These are phyloP conservation scores for Hyaloscypha variabilis DNA, from an alignment of 495 filamentous ascomycete species.

Conservation along the genomic window DNA sequence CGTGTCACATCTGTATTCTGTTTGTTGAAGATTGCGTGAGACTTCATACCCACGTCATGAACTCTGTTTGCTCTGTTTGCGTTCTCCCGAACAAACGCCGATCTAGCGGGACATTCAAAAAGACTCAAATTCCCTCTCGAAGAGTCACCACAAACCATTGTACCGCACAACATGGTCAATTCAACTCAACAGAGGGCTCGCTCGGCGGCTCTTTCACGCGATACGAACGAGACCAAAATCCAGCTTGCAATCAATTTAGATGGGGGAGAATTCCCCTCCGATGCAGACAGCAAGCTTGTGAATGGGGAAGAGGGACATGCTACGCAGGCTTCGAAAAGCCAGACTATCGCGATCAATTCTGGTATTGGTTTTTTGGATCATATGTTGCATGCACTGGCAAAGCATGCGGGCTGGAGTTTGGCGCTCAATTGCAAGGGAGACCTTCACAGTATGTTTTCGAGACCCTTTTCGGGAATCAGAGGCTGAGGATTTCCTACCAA, in stretches of 20 bases:
- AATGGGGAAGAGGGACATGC: constrained; percentile 65
- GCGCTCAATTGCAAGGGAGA: constrained; percentile 82
- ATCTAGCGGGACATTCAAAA: constrained; percentile 1
- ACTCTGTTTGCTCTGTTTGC: constrained; percentile 5
- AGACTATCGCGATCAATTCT: constrained; percentile 85
- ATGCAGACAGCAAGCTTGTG: constrained; percentile 46
- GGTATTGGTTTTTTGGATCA: constrained; percentile 99
- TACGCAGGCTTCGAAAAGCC: constrained; percentile 74
- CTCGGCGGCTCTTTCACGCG: constrained; percentile 74
- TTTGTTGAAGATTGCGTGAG: constrained; percentile 15
- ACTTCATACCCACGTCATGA: constrained; percentile 14
- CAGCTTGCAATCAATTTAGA: constrained; percentile 89
- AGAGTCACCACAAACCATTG: constrained; percentile 3
- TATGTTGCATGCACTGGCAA: constrained; percentile 96
- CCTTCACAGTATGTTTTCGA: constrained; percentile 70
- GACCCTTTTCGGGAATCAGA: background rate
- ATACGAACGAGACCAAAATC: constrained; percentile 98
- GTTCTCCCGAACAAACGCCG: constrained; percentile 2
- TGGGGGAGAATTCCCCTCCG: constrained; percentile 76
- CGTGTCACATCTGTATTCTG: constrained; percentile 18
- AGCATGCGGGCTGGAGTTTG: constrained; percentile 93
- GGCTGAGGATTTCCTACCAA: background rate
- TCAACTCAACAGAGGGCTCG: constrained; percentile 43
- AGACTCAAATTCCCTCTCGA: background rate
- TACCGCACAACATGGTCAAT: constrained; percentile 37